Evolutionary conservation across 768 basidiomycete genomes (phyloP).

Genomic region (Termitomyces sp.): DNA sequence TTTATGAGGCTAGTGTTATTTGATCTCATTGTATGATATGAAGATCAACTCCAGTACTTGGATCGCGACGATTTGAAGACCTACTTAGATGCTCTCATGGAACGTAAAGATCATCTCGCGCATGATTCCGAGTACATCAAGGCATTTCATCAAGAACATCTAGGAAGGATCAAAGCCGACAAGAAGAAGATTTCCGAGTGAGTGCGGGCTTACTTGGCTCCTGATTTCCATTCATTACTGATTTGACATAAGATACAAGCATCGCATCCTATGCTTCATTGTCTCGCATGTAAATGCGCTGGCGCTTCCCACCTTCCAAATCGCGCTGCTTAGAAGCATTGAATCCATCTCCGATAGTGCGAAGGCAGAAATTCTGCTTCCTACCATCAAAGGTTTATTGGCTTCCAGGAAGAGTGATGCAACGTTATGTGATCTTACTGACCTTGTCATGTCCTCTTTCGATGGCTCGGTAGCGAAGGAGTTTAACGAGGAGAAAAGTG

Average conservation of each 20-base stretch:
- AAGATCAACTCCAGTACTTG: conserved; percentile 60
- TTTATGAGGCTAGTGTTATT: neutral
- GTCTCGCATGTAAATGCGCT: conserved; percentile 74
- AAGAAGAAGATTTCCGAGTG: conserved; percentile 51
- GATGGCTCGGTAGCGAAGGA: conserved; percentile 39
- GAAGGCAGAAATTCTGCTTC: conserved; percentile 50
- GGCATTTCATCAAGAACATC: conserved; percentile 55
- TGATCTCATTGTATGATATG: conserved; percentile 2
- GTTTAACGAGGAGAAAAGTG: conserved; percentile 38
- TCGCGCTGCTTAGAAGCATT: conserved; percentile 46
- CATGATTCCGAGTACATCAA: conserved; percentile 57
- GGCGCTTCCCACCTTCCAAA: conserved; percentile 39
- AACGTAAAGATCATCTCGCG: conserved; percentile 48
- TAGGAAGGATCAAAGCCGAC: conserved; percentile 43
- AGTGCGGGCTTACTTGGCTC: conserved; percentile 18
- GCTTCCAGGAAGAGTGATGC: conserved; percentile 16
- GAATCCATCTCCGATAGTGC: conserved; percentile 41
- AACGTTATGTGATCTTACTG: conserved; percentile 29
- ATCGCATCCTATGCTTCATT: conserved; percentile 68
- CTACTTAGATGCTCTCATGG: conserved; percentile 50
- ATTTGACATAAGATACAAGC: conserved; percentile 50
- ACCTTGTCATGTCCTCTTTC: conserved; percentile 44
- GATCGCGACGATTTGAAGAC: conserved; percentile 56
- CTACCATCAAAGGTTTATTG: conserved; percentile 43
- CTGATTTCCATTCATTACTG: neutral